Base-by-base conservation (phyloP, 176 grass and related monocot species). In the Raddia guianensis region DNA sequence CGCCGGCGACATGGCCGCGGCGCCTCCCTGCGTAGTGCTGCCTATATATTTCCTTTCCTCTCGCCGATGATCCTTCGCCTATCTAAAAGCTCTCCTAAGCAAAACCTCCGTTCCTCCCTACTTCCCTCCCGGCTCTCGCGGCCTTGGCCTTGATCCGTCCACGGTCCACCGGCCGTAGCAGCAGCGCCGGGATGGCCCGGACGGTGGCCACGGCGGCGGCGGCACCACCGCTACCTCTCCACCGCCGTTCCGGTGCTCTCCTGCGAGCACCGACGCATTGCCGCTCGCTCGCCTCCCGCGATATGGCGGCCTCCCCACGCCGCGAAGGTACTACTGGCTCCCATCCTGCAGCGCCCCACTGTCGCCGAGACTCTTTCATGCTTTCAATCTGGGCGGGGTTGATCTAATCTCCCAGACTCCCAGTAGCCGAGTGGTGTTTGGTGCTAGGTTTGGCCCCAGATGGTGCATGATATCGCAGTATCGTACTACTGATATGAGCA, bases 311-410 rank as follows among this genome's bases (percentile, higher is more conserved):
- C 16, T 79, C 70, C 3, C 49, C 48, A 42, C 42, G 49, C 12
- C 60, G 58, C 49, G 35, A 27, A 86, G 84, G 84, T 80, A 86
- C 49, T 5, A 34, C 1, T 15, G 50, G 6, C 43, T 73, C 10
- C 37, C 50, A 37, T 59, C n/a, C 40, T 37, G 18, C 49, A 12
- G 12, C 47, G 21, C 8, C 27, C 53, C 10, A 27, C 27, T 27
- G 27, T 27, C 27, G 9, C 2, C n/a, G n/a, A 54, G 59, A 21
- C 57, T 6, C n/a, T 55, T 9, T 0, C 76, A 45, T 71, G 27
- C 19, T 70, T 71, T 49, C 3, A 15, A 63, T 63, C 56, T 3
- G 68, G 48, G 56, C 33, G 34, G 48, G 48, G n/a, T 65, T 5
- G 51, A 57, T 8, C 12, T 74, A 16, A 74, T 54, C 32, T 5